Conservation (phyloP, 306 rosid species). For the Glycine soja region DNA sequence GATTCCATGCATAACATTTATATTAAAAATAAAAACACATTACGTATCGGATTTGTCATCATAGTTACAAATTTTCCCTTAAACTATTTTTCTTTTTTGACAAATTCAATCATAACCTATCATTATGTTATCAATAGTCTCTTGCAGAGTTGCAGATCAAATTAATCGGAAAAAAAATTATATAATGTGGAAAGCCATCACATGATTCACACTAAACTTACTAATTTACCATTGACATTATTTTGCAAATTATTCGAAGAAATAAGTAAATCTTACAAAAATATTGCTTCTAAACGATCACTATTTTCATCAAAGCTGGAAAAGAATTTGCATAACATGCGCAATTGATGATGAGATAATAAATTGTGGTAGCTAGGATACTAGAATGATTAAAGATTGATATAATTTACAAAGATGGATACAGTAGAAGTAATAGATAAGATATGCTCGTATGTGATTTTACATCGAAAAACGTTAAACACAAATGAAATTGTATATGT, state of each 20-base stretch:
- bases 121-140: slow-evolving; percentile 24
- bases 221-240: too few species aligned
- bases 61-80: not conserved
- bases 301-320: not conserved
- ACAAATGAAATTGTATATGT: not conserved
- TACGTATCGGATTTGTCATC: not conserved
- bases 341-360: not conserved
- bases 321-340: not conserved
- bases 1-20: not conserved
- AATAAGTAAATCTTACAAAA: not conserved
- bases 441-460: not conserved
- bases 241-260: not conserved
- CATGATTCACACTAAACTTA: too few species aligned
- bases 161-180: too few species aligned
- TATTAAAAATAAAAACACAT: not conserved
- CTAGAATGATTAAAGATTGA: not conserved
- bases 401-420: not conserved
- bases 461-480: not conserved
- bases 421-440: not conserved
- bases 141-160: not conserved
- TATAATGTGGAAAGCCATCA: too few species aligned
- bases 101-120: not conserved
- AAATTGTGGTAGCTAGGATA: not conserved
- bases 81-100: not conserved
- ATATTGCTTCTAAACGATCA: not conserved